Evolutionary conservation across 2,329 filamentous ascomycete genomes (phyloP).

Genomic region (Diaporthe vaccinii): DNA sequence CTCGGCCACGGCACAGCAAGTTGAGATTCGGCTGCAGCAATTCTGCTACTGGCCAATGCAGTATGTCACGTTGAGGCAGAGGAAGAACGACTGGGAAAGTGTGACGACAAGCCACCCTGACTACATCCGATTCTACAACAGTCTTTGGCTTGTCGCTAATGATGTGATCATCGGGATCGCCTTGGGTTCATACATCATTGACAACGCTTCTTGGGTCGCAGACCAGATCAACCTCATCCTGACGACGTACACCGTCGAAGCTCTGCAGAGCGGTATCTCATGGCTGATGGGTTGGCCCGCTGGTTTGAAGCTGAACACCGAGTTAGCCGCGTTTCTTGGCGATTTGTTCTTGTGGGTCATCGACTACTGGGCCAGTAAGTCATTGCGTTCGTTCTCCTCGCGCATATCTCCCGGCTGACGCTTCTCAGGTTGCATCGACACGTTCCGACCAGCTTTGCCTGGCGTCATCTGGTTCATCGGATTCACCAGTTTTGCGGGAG

Average conservation of each 20-base stretch:
- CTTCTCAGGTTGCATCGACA: conserved; percentile 77
- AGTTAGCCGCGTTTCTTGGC: conserved; percentile 92
- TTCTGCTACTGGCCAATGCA: conserved; percentile 99
- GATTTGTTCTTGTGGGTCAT: conserved; percentile 99
- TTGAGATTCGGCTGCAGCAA: conserved; percentile 96
- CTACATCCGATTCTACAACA: conserved; percentile 99
- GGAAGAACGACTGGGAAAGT: conserved; percentile 94
- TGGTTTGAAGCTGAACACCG: conserved; percentile 93
- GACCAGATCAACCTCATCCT: conserved; percentile 82
- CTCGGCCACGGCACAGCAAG: conserved; percentile 95
- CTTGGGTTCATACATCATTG: conserved; percentile 95
- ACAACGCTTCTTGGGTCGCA: conserved; percentile 89
- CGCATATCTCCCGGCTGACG: conserved; percentile 44
- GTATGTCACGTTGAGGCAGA: conserved; percentile 89
- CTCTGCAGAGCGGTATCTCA: conserved; percentile 87
- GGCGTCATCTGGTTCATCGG: conserved; percentile 92
- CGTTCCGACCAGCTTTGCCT: conserved; percentile 84
- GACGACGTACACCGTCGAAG: conserved; percentile 87
- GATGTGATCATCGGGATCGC: conserved; percentile 99
- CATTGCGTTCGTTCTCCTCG: not conserved
- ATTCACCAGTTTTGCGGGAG: conserved; percentile 93
- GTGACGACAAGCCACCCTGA: conserved; percentile 96
- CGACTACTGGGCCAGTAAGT: conserved; percentile 92
- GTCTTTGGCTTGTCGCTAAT: conserved; percentile 97
- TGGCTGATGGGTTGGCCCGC: conserved; percentile 98